phyloP scores from a whole-genome alignment of 2,329 filamentous ascomycete species.

The Pestalotiopsis sp. region DNA sequence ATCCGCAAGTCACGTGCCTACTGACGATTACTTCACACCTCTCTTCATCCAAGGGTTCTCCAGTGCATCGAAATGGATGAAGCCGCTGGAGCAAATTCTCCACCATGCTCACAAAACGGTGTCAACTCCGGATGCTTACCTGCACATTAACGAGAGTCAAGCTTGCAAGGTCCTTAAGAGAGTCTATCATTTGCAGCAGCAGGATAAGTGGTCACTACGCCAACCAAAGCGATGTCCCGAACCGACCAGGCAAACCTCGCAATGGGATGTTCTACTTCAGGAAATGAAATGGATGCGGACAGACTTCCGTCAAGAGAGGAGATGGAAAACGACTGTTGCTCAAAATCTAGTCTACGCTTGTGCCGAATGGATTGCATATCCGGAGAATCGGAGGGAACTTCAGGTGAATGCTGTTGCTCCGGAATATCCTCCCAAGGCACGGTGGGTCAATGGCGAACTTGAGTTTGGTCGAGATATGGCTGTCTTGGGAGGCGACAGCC shows the following conservation, averaged over 20 bases:
- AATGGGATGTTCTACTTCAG: slow-evolving; percentile 84
- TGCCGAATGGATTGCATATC: slow-evolving; percentile 71
- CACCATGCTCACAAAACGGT: slow-evolving; percentile 87
- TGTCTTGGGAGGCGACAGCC: slow-evolving; percentile 34
- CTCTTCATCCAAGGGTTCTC: slow-evolving; percentile 60
- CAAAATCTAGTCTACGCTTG: slow-evolving; percentile 82
- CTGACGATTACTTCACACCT: slow-evolving; percentile 67
- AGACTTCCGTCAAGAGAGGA: slow-evolving; percentile 90
- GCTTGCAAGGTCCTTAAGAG: slow-evolving; percentile 83
- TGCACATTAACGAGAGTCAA: slow-evolving; percentile 83
- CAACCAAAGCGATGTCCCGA: slow-evolving; percentile 86
- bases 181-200: slow-evolving; percentile 88
- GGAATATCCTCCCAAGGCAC: slow-evolving; percentile 32
- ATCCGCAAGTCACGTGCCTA: slow-evolving; percentile 42
- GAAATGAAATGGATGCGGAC: slow-evolving; percentile 99
- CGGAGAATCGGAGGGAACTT: slow-evolving; percentile 65
- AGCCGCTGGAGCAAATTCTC: slow-evolving; percentile 71
- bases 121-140: slow-evolving; percentile 80
- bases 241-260: slow-evolving; percentile 73
- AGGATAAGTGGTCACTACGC: slow-evolving; percentile 88
- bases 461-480: slow-evolving; percentile 21
- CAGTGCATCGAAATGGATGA: slow-evolving; percentile 60
- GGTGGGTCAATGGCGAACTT: slow-evolving; percentile 6
- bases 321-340: slow-evolving; percentile 86
- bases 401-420: slow-evolving; percentile 66